These are phyloP conservation scores for Leucosporidium scottii DNA, from an alignment of 768 basidiomycete species.

Conservation along the genomic window DNA sequence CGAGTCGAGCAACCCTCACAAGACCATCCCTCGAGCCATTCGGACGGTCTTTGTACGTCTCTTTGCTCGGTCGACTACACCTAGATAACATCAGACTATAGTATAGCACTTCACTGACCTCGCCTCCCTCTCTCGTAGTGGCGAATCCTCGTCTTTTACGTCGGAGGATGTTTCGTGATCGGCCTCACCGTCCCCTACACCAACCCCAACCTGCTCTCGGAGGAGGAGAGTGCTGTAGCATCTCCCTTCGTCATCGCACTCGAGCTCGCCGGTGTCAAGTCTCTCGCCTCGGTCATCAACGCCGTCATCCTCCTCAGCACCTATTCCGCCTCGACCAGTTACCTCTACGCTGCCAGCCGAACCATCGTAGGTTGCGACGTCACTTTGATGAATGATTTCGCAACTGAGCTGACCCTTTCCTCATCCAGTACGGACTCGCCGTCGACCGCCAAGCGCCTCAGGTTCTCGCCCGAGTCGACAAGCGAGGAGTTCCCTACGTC, in stretches of 20 bases:
- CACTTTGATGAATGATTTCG: too few species aligned
- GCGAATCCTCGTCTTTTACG: slow-evolving; percentile 63
- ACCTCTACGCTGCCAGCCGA: slow-evolving; percentile 40
- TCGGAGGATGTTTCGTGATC: slow-evolving; percentile 9
- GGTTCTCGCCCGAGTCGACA: slow-evolving; percentile 44
- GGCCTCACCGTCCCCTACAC: slow-evolving; percentile 70
- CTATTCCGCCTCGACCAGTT: slow-evolving; percentile 25
- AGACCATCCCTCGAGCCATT: slow-evolving; percentile 53
- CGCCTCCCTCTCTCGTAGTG: slow-evolving; percentile 65
- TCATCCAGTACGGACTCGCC: slow-evolving; percentile 50
- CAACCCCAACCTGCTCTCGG: slow-evolving; percentile 53
- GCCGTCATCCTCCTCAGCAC: slow-evolving; percentile 39
- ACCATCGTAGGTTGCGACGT: slow-evolving; percentile 53
- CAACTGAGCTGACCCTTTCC: slow-evolving; percentile 74
- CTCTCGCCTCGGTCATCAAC: slow-evolving; percentile 44
- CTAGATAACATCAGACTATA: slow-evolving; percentile 78
- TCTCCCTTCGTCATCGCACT: slow-evolving; percentile 47
- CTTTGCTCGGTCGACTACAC: slow-evolving; percentile 50
- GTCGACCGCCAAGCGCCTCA: slow-evolving; percentile 41
- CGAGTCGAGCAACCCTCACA: slow-evolving; percentile 20
- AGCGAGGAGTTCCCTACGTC: slow-evolving; percentile 65
- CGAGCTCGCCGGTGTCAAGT: slow-evolving; percentile 41
- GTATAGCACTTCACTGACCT: slow-evolving; percentile 73
- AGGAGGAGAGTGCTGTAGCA: slow-evolving; percentile 44
- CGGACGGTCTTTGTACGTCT: slow-evolving; percentile 56